Evolutionary conservation across 148 eudicot genomes (phyloP).

Genomic region (Vaccinium darrowii): DNA sequence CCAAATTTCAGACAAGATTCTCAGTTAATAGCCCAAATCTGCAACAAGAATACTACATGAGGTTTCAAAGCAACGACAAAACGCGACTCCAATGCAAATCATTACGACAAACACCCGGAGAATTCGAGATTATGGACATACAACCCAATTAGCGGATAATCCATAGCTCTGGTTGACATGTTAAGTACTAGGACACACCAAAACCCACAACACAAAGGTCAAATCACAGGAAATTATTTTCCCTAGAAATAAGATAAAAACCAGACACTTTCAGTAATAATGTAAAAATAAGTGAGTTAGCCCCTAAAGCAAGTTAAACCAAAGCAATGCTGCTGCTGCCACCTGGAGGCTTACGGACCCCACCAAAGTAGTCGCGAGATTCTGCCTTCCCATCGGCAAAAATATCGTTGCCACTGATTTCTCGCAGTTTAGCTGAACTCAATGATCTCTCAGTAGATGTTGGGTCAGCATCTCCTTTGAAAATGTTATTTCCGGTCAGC

Average conservation of each 20-base stretch:
- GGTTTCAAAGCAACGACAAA: slow-evolving; percentile 9
- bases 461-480: slow-evolving; percentile 57
- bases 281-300: slow-evolving; percentile 32
- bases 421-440: slow-evolving; percentile 81
- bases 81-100: slow-evolving; percentile 28
- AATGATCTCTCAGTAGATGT: slow-evolving; percentile 67
- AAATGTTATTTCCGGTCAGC: slow-evolving; percentile 82
- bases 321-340: slow-evolving; percentile 94
- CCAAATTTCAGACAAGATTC: background rate
- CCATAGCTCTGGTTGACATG: slow-evolving; percentile 18
- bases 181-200: slow-evolving; percentile 30
- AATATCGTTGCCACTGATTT: slow-evolving; percentile 83
- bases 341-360: slow-evolving; percentile 97
- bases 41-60: slow-evolving; percentile 12
- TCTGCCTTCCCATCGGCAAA: slow-evolving; percentile 87
- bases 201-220: slow-evolving; percentile 29
- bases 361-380: slow-evolving; percentile 79
- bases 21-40: slow-evolving; percentile 1
- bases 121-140: slow-evolving; percentile 38
- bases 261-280: slow-evolving; percentile 22
- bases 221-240: slow-evolving; percentile 25
- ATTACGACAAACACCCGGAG: slow-evolving; percentile 25
- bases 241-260: slow-evolving; percentile 24
- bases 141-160: slow-evolving; percentile 45
- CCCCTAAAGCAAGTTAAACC: slow-evolving; percentile 49